Conservation (phyloP, 345 rosid species). For the Salix brachista region DNA sequence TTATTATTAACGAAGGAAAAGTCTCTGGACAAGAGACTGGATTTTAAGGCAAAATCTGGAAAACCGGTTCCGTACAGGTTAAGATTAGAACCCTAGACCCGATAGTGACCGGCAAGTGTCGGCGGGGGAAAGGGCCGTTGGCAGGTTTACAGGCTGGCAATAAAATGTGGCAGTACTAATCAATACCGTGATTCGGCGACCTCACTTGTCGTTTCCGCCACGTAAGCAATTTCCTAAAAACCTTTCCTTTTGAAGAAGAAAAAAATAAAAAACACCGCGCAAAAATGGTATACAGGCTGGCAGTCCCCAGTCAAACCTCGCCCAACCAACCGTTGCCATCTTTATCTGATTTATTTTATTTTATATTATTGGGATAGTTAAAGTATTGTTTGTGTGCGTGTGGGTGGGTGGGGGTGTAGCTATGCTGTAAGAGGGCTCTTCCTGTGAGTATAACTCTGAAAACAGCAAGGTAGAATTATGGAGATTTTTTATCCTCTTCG, state of each 20-base stretch:
- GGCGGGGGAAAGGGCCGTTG: constrained; percentile 46
- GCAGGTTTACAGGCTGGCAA: constrained; percentile 64
- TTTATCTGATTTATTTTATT: constrained; percentile 30
- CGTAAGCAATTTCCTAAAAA: constrained; percentile 45
- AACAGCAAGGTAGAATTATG: constrained; percentile 6
- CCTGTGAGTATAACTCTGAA: constrained; percentile 32
- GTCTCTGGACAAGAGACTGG: constrained; percentile 25
- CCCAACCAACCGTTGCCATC: constrained; percentile 53
- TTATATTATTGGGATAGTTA: too few relatives aligned
- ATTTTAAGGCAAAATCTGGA: not conserved
- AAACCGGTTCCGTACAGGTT: constrained; percentile 42
- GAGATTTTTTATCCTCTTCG: not conserved
- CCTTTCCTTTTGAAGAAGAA: constrained; percentile 19
- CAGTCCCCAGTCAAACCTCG: constrained; percentile 45
- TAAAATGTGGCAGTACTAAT: constrained; percentile 38
- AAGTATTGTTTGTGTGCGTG: too few relatives aligned
- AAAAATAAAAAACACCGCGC: constrained; percentile 1
- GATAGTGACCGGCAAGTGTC: constrained; percentile 37
- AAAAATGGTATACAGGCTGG: constrained; percentile 72
- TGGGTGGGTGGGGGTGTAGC: too few relatives aligned
- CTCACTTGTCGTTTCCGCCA: constrained; percentile 69
- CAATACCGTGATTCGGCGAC: constrained; percentile 66
- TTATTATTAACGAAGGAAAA: too few relatives aligned
- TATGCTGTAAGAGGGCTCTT: constrained; percentile 6
- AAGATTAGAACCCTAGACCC: not conserved